These are phyloP conservation scores for Lactarius quietus DNA, from an alignment of 768 basidiomycete genomes.

Conservation along the genomic window DNA sequence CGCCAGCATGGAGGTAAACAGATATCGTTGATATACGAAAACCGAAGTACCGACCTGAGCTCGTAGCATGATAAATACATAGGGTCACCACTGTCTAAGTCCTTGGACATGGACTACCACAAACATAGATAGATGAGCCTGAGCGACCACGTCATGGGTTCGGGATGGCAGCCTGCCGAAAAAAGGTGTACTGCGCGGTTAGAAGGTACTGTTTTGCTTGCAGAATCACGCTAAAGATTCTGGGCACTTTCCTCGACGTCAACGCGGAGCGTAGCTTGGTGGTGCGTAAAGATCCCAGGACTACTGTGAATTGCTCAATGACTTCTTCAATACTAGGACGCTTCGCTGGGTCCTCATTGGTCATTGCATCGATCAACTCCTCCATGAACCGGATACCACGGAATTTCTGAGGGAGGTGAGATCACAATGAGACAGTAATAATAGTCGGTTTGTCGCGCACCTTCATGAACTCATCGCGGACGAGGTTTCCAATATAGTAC, in stretches of 20 bases:
- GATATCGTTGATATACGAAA: neutral
- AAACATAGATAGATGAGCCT: neutral
- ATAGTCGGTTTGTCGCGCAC: slow-evolving; percentile 26
- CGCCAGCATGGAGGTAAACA: neutral
- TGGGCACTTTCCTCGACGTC: neutral
- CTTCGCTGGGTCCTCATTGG: slow-evolving; percentile 27
- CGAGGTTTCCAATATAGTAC: slow-evolving; percentile 36
- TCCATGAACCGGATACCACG: slow-evolving; percentile 29
- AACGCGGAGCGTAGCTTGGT: slow-evolving; percentile 19
- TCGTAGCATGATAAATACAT: too few relatives aligned
- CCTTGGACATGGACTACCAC: neutral
- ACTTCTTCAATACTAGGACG: slow-evolving; percentile 30
- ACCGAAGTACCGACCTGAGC: neutral
- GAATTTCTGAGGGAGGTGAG: slow-evolving; percentile 24
- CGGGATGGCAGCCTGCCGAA: slow-evolving; percentile 4
- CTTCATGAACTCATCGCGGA: slow-evolving; percentile 30
- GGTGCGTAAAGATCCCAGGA: neutral
- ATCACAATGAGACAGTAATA: neutral
- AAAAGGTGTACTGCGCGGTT: slow-evolving; percentile 8
- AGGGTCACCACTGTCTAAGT: neutral
- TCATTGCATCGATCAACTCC: slow-evolving; percentile 31
- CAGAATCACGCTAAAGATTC: neutral
- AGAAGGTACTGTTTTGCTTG: slow-evolving; percentile 3
- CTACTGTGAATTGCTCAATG: neutral
- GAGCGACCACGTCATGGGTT: slow-evolving; percentile 3